Base-by-base conservation (phyloP, 2,329 filamentous ascomycete genomes). In the Aspergillus sp. region DNA sequence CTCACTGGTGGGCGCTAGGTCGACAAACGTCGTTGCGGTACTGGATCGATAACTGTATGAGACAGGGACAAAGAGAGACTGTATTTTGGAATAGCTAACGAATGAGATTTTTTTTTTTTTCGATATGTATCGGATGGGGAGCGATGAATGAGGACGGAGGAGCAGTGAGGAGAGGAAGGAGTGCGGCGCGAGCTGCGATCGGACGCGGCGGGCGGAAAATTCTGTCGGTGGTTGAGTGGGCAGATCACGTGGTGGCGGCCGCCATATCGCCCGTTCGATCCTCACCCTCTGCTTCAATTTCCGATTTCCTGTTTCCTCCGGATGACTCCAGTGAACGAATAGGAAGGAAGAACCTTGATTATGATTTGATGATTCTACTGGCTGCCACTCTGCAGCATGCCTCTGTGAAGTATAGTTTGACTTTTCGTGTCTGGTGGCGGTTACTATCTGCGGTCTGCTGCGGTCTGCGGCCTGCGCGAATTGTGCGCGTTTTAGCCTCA, bases 401-500 rank as follows among this genome's bases (percentile, higher is more conserved):
- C 27, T 31, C 11, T 31, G 27, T 31, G 9, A 31, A 31, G 27
- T 31, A 11, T 31, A 31, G 9, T 31, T 31, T 31, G 27, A 8
- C 27, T 31, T 31, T 31, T 12, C 27, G 27, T 31, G 9, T 31
- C 27, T 31, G 27, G 35, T 37, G 35, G 35, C 15, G 35, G 35
- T 37, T 24, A 12, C 8, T 21, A 3, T 46, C 11, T 37, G 11
- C 37, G 46, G 31, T 21, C 17, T n/a, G 19, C n/a, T 14, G n/a
- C 14, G 31, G 49, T 44, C 44, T 73, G 71, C 67, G 19, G 19
- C 19, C 19, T 21, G 21, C 21, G 71, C 62, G 57, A 71, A 71
- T 74, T 73, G 68, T 73, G 71, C 71, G 71, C 68, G 40, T 52
- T 69, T 65, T 66, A 63, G 60, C 57, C 33, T 46, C 52, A 49